Percentiles rank a stretch among this genome's conserved stretches.
These are phyloP conservation scores for Wickerhamiella kurtzmanii DNA, from an alignment of 805 yeast species.

Conservation along the genomic window DNA sequence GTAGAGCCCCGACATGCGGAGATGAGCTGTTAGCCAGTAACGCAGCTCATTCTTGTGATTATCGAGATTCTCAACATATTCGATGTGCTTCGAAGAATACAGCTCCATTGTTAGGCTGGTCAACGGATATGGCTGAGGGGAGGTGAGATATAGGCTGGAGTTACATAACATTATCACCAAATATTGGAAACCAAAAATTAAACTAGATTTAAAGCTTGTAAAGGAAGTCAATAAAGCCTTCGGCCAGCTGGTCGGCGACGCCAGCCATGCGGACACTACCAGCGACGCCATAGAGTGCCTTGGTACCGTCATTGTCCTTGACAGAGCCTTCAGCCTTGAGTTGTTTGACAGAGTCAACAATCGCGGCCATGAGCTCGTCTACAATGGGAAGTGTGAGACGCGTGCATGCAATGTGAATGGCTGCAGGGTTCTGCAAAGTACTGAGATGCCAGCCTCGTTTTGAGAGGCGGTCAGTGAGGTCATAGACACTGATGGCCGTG, in stretches of 20 bases:
- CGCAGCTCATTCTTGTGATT: slow-evolving; percentile 46
- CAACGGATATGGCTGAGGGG: no score
- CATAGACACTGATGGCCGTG: slow-evolving; percentile 51
- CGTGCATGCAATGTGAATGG: slow-evolving; percentile 83
- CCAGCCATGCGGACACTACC: slow-evolving; percentile 78
- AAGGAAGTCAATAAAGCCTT: slow-evolving; percentile 67
- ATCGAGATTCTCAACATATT: slow-evolving; percentile 43
- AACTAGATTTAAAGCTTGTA: slow-evolving; percentile 35
- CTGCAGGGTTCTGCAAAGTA: slow-evolving; percentile 78
- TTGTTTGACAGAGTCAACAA: slow-evolving; percentile 34
- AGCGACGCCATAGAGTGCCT: slow-evolving; percentile 90
- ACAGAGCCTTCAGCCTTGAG: slow-evolving; percentile 25
- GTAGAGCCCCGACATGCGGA: slow-evolving; percentile 76
- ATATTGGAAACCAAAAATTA: not conserved
- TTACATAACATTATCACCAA: not conserved
- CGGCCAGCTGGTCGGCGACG: slow-evolving; percentile 66
- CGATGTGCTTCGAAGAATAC: slow-evolving; percentile 40
- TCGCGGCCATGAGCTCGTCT: slow-evolving; percentile 43
- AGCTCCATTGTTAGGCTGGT: slow-evolving; percentile 7
- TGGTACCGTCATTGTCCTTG: slow-evolving; percentile 39
- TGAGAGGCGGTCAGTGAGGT: slow-evolving; percentile 56
- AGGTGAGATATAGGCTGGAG: not conserved
- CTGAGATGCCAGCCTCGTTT: slow-evolving; percentile 79
- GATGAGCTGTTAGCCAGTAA: slow-evolving; percentile 83
- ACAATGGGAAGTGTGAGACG: slow-evolving; percentile 48